phyloP scores from a whole-genome alignment of 768 basidiomycete species.

The Austroboletus eburneus region DNA sequence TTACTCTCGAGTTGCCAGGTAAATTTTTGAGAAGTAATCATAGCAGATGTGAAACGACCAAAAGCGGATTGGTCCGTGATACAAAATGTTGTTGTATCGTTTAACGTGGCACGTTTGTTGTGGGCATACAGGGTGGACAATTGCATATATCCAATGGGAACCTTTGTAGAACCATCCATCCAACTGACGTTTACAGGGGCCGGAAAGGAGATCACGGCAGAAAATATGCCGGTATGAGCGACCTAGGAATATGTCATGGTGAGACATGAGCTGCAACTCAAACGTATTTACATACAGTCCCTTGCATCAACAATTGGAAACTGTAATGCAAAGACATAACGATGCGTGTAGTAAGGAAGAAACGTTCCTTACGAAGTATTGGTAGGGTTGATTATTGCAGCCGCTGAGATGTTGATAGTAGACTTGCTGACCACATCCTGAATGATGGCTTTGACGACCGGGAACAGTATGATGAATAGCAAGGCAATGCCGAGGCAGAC shows the following conservation, averaged over 20 bases:
- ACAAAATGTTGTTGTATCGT: conserved; percentile 55
- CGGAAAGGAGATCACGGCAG: conserved; percentile 58
- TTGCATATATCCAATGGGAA: conserved; percentile 51
- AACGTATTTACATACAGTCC: conserved; percentile 39
- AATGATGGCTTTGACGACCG: conserved; percentile 61
- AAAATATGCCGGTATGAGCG: conserved; percentile 61
- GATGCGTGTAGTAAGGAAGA: neutral
- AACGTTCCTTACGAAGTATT: conserved; percentile 49
- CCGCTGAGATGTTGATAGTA: conserved; percentile 49
- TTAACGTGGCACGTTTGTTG: conserved; percentile 54
- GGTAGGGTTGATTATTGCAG: conserved; percentile 47
- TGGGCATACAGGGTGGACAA: conserved; percentile 46
- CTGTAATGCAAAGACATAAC: conserved; percentile 30
- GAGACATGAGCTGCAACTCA: neutral
- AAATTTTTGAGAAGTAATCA: conserved; percentile 67
- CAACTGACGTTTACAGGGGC: conserved; percentile 56
- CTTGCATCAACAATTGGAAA: conserved; percentile 49
- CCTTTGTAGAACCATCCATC: conserved; percentile 45
- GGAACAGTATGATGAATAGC: conserved; percentile 65
- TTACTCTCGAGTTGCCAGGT: conserved; percentile 60
- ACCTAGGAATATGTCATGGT: conserved; percentile 36
- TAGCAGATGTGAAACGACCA: conserved; percentile 51
- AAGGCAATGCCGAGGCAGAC: conserved; percentile 54
- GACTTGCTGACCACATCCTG: conserved; percentile 59
- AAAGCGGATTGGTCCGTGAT: conserved; percentile 57